phyloP scores from a whole-genome alignment of 1,139 yeast genomes.

The Debaryomyces sp. region DNA sequence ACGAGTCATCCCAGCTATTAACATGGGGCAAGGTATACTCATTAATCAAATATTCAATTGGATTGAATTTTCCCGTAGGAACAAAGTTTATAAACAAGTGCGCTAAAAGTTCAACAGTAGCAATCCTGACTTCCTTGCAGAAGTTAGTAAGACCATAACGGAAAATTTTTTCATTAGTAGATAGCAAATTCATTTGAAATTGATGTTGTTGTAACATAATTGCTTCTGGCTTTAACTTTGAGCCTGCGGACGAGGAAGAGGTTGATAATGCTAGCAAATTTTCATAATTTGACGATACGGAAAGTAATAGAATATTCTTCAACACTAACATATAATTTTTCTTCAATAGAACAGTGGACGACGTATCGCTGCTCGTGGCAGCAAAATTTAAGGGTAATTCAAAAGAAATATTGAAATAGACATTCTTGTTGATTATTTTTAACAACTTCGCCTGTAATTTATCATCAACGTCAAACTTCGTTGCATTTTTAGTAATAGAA shows the following conservation, averaged over 20 bases:
- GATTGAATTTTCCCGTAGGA: constrained; percentile 42
- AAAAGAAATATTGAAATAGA: constrained; percentile 22
- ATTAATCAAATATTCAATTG: constrained; percentile 37
- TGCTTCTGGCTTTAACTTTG: constrained; percentile 47
- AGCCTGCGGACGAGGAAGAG: constrained; percentile 37
- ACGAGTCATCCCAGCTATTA: constrained; percentile 28
- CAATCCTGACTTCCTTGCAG: constrained; percentile 40
- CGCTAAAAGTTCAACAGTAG: constrained; percentile 41
- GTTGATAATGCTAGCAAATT: constrained; percentile 38
- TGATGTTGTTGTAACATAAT: constrained; percentile 46
- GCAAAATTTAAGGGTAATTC: constrained; percentile 19
- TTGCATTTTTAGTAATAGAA: constrained; percentile 39
- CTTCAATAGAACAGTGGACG: constrained; percentile 30
- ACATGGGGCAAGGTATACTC: constrained; percentile 33
- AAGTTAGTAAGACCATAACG: constrained; percentile 34
- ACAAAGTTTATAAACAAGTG: constrained; percentile 39
- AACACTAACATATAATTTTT: constrained; percentile 37
- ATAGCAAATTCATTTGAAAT: constrained; percentile 35
- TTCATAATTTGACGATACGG: constrained; percentile 43
- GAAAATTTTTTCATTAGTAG: constrained; percentile 34
- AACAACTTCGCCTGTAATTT: constrained; percentile 40
- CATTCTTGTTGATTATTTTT: constrained; percentile 35
- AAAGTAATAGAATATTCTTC: constrained; percentile 36
- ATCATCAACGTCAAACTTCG: constrained; percentile 44
- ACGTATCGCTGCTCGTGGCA: constrained; percentile 18